Evolutionary conservation across 2,329 filamentous ascomycete species (phyloP).

Genomic region (Phialocephala sp.): DNA sequence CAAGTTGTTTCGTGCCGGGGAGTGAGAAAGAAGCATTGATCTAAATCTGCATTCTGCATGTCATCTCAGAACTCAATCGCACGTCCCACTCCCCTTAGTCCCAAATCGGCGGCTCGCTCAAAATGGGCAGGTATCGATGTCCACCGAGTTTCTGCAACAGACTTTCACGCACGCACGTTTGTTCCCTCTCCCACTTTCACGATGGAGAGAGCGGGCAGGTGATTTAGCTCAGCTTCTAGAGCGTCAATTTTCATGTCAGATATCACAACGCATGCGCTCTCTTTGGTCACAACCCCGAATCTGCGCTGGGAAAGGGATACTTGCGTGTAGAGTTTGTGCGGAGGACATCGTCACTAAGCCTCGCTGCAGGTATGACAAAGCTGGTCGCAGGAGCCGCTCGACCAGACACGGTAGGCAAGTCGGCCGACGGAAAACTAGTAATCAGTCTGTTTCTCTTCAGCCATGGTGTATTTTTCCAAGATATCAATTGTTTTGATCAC

Average conservation of each 20-base stretch:
- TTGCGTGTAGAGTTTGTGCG: background rate
- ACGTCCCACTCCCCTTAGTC: too few species aligned
- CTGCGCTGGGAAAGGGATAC: background rate
- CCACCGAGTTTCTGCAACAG: background rate
- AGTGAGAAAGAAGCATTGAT: too few species aligned
- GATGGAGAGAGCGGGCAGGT: too few species aligned
- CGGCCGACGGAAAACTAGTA: background rate
- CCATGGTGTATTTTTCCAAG: background rate
- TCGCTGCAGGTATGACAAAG: slow-evolving; percentile 4
- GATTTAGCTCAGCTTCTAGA: background rate
- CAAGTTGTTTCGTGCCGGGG: too few species aligned
- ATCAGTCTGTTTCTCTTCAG: background rate
- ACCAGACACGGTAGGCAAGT: background rate
- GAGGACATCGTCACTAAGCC: background rate
- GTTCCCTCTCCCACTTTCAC: background rate
- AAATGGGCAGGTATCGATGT: background rate
- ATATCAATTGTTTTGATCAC: background rate
- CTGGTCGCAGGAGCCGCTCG: background rate
- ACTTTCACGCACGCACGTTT: background rate
- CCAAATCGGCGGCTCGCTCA: background rate
- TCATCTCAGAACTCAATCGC: background rate
- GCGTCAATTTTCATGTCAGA: background rate
- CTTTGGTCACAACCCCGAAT: too few species aligned
- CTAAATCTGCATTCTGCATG: background rate
- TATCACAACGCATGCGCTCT: too few species aligned